Conservation (phyloP, 177 flowering plant genomes). For the Vitis hybrid region DNA sequence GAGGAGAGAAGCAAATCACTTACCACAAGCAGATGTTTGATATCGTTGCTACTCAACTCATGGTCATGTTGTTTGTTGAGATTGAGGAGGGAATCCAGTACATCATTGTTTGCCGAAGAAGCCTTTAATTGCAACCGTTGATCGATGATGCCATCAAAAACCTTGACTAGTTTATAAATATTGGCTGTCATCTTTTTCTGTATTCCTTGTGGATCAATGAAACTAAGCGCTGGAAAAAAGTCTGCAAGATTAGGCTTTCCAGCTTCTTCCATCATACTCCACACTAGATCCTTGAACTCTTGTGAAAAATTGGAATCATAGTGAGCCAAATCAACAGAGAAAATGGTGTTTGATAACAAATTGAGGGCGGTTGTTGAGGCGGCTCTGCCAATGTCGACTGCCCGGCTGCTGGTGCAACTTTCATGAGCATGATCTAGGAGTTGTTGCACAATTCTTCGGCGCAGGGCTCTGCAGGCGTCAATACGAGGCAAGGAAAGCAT, state of each 20-base stretch:
- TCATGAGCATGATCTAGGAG: slow-evolving; percentile 9
- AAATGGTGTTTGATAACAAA: slow-evolving; percentile 20
- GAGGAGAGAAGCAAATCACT: too few species aligned
- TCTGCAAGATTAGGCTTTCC: slow-evolving; percentile 25
- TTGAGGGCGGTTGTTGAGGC: slow-evolving; percentile 17
- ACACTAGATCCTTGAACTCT: slow-evolving; percentile 16
- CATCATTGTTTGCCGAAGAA: not conserved
- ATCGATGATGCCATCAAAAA: slow-evolving; percentile 24
- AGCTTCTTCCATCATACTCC: slow-evolving; percentile 12
- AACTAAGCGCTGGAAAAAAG: slow-evolving; percentile 24
- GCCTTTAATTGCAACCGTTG: slow-evolving; percentile 2
- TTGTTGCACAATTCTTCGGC: slow-evolving; percentile 16
- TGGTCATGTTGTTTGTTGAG: slow-evolving; percentile 5
- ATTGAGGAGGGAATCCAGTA: slow-evolving; percentile 26
- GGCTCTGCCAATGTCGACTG: slow-evolving; percentile 5
- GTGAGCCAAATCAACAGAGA: slow-evolving; percentile 24
- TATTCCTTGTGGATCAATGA: slow-evolving; percentile 30
- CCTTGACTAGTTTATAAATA: not conserved
- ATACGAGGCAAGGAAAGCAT: slow-evolving; percentile 14
- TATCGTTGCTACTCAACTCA: not conserved
- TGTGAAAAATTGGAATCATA: slow-evolving; percentile 3
- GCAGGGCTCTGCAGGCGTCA: slow-evolving; percentile 9
- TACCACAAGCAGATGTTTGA: slow-evolving; percentile 14
- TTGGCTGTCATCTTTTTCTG: slow-evolving; percentile 1
- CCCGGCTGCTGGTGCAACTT: not conserved